Evolutionary conservation across 352 stramenopile species (phyloP), one percentile per base, ranked within the genome.

Genomic region (Phytophthora rubi): DNA sequence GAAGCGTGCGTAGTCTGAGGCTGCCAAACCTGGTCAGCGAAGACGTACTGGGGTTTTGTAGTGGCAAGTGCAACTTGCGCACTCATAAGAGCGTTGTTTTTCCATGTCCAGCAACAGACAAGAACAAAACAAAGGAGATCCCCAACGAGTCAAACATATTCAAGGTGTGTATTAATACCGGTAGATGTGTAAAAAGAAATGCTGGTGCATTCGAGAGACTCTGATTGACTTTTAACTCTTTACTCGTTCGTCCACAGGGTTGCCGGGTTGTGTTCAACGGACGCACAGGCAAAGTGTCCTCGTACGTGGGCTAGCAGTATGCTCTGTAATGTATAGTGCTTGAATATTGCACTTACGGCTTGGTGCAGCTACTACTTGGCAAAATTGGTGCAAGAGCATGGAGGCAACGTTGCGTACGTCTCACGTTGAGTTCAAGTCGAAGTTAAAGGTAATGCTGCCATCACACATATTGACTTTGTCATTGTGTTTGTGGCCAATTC

Each of bases 231-330:
- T 21, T n/a, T 39, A 30, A 33, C 16, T 30, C 18, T 16, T 39
- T 44, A 4, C 6, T 2, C 16, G 16, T 42, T 61, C 23, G 37
- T 62, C 51, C 30, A 60, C 54, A 95, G 86, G 86, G 88, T 32
- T 96, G 88, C 53, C 79, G 75, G 16, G 83, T 96, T 49, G 80
- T 91, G 32, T 94, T 95, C 62, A 94, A 95, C 56, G 86, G 88
- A 4, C 83, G 85, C 47, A 93, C 88, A 0, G 88, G 85, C 61
- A 93, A 94, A 56, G 75, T 96, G 7, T 93, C 88, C 7, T 92
- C 86, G 86, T 96, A 75, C 33, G 76, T 72, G 18, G 6, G 30
- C 21, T 44, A n/a, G 37, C 37, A 44, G 47, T 10, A n/a, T 16
- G 47, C 7, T 30, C 5, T 32, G n/a, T 53, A 28, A 21, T 48